Evolutionary conservation across 371 early-diverging fungal genomes (phyloP), one percentile per base, ranked within the genome.

Genomic region (Mortierella sp.): DNA sequence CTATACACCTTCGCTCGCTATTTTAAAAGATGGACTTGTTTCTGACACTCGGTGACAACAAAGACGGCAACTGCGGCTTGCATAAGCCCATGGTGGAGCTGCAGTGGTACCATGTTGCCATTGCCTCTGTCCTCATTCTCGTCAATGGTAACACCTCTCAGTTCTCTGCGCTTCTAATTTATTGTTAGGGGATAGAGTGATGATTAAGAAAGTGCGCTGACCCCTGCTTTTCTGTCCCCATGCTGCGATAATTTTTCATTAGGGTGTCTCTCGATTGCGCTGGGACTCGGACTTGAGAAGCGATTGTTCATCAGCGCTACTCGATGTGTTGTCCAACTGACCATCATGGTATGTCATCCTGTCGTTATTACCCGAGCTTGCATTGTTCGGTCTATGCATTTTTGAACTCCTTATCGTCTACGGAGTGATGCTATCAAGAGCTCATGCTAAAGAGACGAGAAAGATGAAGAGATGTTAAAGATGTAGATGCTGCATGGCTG

Each of bases 301-400:
- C 87, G 89, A 0, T 81, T 95, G 29, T 77, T 93, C 19, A 82
- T 93, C 10, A 89, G 91, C 14, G 89, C 93, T 0, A n/a, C 88
- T 29, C 90, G 93, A 31, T 91, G 92, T 74, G 24, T 90, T 44
- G 80, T 92, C 11, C 93, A 93, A 79, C 81, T 93, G 64, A 88
- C 89, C 0, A 73, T 91, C 52, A 92, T 93, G 93, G 93, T 76
- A 79, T 65, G 53, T 22, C 16, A 16, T 19, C 19, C 6, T 10
- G 22, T 53, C 24, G 50, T 1, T n/a, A 7, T n/a, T 8, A 24
- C 2, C 31, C 19, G 19, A 50, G 11, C 24, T 50, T 22, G 47
- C 47, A 47, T 9, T 22, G 22, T 14, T 50, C 8, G n/a, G n/a
- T 22, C 22, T 10, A 50, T 34, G 19, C 31, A 2, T 10, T 61